These are phyloP conservation scores for Pontederia paniculata DNA, from an alignment of 176 grass and related monocot genomes.

Conservation along the genomic window DNA sequence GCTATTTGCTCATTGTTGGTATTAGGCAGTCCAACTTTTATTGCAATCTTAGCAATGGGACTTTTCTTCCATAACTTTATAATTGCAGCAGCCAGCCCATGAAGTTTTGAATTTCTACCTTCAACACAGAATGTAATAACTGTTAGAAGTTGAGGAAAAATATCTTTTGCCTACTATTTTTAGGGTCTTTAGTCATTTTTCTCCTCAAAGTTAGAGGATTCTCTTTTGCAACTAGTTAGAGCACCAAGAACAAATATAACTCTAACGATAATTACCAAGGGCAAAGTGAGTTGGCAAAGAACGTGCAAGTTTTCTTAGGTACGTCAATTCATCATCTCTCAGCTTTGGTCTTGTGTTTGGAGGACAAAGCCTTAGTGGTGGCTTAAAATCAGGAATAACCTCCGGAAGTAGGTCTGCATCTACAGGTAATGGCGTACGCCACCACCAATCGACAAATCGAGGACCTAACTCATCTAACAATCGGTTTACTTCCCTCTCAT, in stretches of 20 bases:
- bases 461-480: constrained; percentile 66
- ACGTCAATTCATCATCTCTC: constrained; percentile 61
- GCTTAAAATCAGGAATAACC: constrained; percentile 39
- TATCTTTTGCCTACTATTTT: not conserved
- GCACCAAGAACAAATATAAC: constrained; percentile 6
- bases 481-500: constrained; percentile 80
- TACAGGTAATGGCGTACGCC: constrained; percentile 78
- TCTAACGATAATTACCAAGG: constrained; percentile 35
- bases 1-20: constrained; percentile 68
- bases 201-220: not conserved
- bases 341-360: constrained; percentile 43
- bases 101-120: constrained; percentile 73
- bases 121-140: constrained; percentile 14
- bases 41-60: constrained; percentile 77
- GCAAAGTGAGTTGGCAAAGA: constrained; percentile 90
- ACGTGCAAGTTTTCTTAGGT: constrained; percentile 58
- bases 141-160: constrained; percentile 1
- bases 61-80: constrained; percentile 90
- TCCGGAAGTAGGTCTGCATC: constrained; percentile 82
- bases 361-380: constrained; percentile 57
- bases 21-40: constrained; percentile 83
- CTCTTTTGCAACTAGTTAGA: not conserved
- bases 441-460: constrained; percentile 97
- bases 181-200: not conserved
- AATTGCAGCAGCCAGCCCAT: constrained; percentile 84